Evolutionary conservation across 352 stramenopile genomes (phyloP), one percentile per base, ranked within the genome.

Genomic region (Phytophthora citrophthora): DNA sequence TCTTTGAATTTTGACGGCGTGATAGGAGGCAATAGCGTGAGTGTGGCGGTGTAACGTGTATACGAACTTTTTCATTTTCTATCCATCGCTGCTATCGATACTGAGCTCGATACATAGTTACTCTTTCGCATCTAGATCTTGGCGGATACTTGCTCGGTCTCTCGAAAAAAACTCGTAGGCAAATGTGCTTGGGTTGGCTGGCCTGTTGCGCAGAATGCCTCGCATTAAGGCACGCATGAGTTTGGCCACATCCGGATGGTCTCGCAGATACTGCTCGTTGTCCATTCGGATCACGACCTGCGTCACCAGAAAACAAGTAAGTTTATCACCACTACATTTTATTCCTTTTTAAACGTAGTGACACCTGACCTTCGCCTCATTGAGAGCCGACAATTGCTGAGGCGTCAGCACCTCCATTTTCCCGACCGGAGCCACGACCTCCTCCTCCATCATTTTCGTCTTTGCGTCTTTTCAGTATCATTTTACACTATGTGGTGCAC

Each of bases 241-340:
- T 45, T 83, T 86, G 54, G 66, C 67, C 26, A 83, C 76, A 49
- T 89, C 81, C 11, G 76, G 77, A 31, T 90, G 81, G 44, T 89
- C 79, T 40, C 83, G 70, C 65, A 90, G 61, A 54, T 90, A 90
- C 51, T 89, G 80, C 63, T 92, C 81, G 47, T 89, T 93, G 62
- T 92, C 79, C 72, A 93, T 86, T 48, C 83, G 77, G 47, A 92
- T 92, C 70, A 81, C 89, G 31, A 90, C 79, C 83, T 88, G 54
- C 15, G 16, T 31, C 44, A 18, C 7, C 36, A 53, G 20, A 56
- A 16, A 18, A 15, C 36, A 56, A 16, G 56, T n/a, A n/a, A 29
- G 18, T 24, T 20, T 20, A 20, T 20, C 20, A 20, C 20, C 20
- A 2, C 0, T 20, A 20, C 20, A 1, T 2, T 20, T 20, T 20